Evolutionary conservation across 306 rosid genomes (phyloP), one percentile per base, ranked within the genome.

Genomic region (Prunus mira): DNA sequence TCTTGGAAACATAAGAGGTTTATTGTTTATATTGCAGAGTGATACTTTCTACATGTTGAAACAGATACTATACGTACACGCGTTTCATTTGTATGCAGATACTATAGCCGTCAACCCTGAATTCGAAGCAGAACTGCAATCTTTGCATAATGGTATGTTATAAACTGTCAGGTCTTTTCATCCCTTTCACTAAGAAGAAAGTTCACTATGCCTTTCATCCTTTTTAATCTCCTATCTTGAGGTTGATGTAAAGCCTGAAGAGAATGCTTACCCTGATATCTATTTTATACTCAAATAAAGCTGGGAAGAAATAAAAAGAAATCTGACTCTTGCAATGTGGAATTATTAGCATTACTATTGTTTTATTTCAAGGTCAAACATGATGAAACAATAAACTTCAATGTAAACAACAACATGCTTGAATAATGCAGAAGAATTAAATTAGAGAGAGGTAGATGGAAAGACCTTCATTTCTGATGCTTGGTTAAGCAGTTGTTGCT

Each of bases 391-490:
- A 24, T 12, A 25, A 60, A 60, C 18, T 25, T 15, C 30, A 60
- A 24, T 60, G 18, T 60, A 60, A 25, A 11, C 28, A 60, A 24
- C 8, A 34, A 9, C 25, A 47, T 50, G 27, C 46, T 51, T 2
- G 47, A 52, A 19, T 70, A 49, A 22, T 57, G 8, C 25, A 72
- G 41, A 58, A 17, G 61, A 27, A 69, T 30, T 22, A 14, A 17
- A 63, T 38, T 24, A 60, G n/a, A 12, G 32, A 80, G 60, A 30
- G 15, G 74, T 30, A 73, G 65, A 18, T 32, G 34, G 76, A 74
- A 67, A 73, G 83, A 93, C 98, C 93, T 86, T 89, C 79, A 83
- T 82, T 78, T 89, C 94, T 2, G 94, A 85, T 65, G 81, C 87
- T 79, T 87, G 87, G 83, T 89, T 83, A 72, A 60, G 69, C 76